A percentile compares a stretch with the other conserved stretches of the same genome.
Evolutionary conservation across 2,329 filamentous ascomycete species (phyloP).

Genomic region (Claviceps sorghi): DNA sequence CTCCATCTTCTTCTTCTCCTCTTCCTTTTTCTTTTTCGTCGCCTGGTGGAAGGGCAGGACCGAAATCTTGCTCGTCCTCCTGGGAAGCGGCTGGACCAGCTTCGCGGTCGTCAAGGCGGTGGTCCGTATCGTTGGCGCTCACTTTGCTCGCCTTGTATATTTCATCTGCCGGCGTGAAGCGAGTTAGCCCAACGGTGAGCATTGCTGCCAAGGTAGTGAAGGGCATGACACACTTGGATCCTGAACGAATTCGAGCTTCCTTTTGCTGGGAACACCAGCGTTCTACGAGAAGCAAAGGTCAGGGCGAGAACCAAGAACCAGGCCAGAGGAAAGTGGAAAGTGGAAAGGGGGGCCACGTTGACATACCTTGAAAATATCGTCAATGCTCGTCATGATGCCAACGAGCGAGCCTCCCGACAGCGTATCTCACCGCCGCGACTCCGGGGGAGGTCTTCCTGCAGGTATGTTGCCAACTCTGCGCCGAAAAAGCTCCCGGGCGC

Average conservation of each 20-base stretch:
- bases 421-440: background rate
- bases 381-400: slow-evolving; percentile 37
- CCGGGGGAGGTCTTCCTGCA: background rate
- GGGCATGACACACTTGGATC: slow-evolving; percentile 41
- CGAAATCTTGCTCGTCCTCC: slow-evolving; percentile 32
- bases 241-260: slow-evolving; percentile 46
- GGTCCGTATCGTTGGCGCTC: slow-evolving; percentile 25
- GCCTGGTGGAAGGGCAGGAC: slow-evolving; percentile 29
- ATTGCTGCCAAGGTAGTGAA: background rate
- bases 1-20: slow-evolving; percentile 34
- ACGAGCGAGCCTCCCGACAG: background rate
- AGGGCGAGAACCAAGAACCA: background rate
- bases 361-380: slow-evolving; percentile 41
- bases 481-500: background rate
- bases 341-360: background rate
- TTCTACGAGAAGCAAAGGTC: slow-evolving; percentile 14
- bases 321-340: too few relatives aligned
- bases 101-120: slow-evolving; percentile 25
- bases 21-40: slow-evolving; percentile 30
- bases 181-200: background rate
- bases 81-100: slow-evolving; percentile 34
- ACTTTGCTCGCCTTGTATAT: slow-evolving; percentile 50
- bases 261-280: slow-evolving; percentile 39
- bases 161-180: slow-evolving; percentile 30
- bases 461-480: background rate